These are phyloP conservation scores for Pachysolen tannophilus DNA, from an alignment of 805 yeast genomes.

Conservation along the genomic window DNA sequence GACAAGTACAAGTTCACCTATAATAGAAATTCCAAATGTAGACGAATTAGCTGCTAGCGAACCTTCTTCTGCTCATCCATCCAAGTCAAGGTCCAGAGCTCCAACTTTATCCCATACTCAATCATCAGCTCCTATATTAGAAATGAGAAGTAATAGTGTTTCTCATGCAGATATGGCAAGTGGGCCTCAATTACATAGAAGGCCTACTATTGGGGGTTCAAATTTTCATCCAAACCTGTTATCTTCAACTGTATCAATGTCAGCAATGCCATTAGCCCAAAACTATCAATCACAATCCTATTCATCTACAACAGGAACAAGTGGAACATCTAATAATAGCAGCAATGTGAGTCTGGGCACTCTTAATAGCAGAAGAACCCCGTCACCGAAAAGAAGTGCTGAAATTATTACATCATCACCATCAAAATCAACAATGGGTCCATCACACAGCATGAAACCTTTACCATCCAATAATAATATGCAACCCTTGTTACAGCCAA, in stretches of 20 bases:
- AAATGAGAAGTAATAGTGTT: conserved; percentile 14
- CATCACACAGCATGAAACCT: conserved; percentile 41
- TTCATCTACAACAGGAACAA: no score
- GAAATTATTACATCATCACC: conserved; percentile 19
- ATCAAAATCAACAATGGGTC: conserved; percentile 20
- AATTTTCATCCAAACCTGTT: conserved; percentile 16
- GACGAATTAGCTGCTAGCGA: conserved; percentile 26
- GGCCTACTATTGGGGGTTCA: conserved; percentile 30
- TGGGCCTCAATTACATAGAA: conserved; percentile 19
- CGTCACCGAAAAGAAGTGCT: conserved; percentile 35
- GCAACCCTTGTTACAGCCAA: conserved; percentile 46
- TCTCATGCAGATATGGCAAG: no score
- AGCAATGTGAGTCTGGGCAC: no score
- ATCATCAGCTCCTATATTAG: conserved; percentile 32
- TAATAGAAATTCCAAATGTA: conserved; percentile 61
- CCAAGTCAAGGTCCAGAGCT: conserved; percentile 27
- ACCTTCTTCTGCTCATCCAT: conserved; percentile 1
- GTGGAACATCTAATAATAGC: no score
- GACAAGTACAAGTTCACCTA: conserved; percentile 44
- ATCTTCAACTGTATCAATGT: conserved; percentile 14
- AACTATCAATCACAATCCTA: no score
- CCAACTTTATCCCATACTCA: conserved; percentile 35
- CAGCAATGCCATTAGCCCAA: conserved; percentile 18
- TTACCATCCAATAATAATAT: conserved; percentile 30
- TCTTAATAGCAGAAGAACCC: conserved; percentile 29